Evolutionary conservation across 805 yeast genomes (phyloP), one percentile per base, ranked within the genome.

Genomic region (Cyberlindnera maclurae): DNA sequence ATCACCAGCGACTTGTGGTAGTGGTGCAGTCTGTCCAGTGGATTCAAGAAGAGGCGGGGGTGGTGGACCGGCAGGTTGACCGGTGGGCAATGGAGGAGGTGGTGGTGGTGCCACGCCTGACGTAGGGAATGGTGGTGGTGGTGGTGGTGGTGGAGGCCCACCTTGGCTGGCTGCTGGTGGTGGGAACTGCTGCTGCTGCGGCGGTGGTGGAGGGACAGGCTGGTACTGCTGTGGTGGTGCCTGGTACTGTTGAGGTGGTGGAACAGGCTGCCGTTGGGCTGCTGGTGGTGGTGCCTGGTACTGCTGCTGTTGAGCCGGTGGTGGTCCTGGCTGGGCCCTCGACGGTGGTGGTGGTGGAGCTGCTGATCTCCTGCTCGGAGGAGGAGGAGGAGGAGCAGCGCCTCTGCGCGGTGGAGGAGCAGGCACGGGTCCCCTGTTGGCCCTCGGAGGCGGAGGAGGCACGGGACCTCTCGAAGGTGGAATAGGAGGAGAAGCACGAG

Each of bases 1-100:
- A 47, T 71, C 88, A 4, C 66, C 62, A 47, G 71, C 88, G 4
- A 64, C 77, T 20, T 43, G 47, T 6, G 58, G 47, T 29, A 49
- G 42, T 38, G 51, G 56, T 8, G 48, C 40, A 18, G 44, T 43
- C 7, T 47, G 36, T 27, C 50, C 37, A 10, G 37, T 16, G 35
- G 15, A n/a, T 39, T 13, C 9, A 13, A 43, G 46, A 8, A 43
- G 39, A n/a, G 45, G 49, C 12, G 49, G 39, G 13, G 47, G 41
- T 28, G 59, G 46, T 27, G 52, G 43, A 11, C 48, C 47, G 33
- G 46, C 40, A 16, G 43, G 41, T 22, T 37, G 33, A n/a, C 48
- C 49, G 3, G 28, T 26, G 39, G 22, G n/a, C n/a, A 15, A 20
- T 38, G 40, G 41, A 26, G 36, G 46, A 12, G 38, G 40, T 15